phyloP scores from a whole-genome alignment of 768 basidiomycete genomes.

The Zangia roseola region DNA sequence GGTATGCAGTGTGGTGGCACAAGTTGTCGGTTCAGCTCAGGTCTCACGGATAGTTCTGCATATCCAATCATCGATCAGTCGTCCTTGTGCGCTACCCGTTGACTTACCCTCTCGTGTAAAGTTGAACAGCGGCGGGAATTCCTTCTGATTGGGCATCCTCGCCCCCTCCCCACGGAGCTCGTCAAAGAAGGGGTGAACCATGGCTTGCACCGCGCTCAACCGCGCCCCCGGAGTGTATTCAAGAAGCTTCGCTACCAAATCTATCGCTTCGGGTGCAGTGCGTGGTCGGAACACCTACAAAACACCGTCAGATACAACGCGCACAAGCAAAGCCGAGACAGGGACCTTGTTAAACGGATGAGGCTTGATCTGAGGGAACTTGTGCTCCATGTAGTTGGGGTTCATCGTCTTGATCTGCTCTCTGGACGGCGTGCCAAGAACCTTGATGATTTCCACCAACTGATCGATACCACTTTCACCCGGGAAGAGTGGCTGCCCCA shows the following conservation, averaged over 20 bases:
- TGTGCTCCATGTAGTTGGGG: slow-evolving; percentile 99
- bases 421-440: slow-evolving; percentile 94
- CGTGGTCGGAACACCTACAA: slow-evolving; percentile 94
- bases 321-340: background rate
- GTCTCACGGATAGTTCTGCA: slow-evolving; percentile 92
- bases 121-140: slow-evolving; percentile 92
- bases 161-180: slow-evolving; percentile 89
- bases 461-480: slow-evolving; percentile 99
- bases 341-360: slow-evolving; percentile 95
- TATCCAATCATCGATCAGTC: slow-evolving; percentile 6
- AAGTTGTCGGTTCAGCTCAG: slow-evolving; percentile 88
- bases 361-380: slow-evolving; percentile 99
- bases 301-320: slow-evolving; percentile 14
- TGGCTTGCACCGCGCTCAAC: slow-evolving; percentile 84
- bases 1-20: slow-evolving; percentile 89
- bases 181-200: slow-evolving; percentile 97
- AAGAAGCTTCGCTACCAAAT: slow-evolving; percentile 89
- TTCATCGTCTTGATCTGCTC: slow-evolving; percentile 99
- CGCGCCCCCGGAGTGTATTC: slow-evolving; percentile 98
- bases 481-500: slow-evolving; percentile 98
- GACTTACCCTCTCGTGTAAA: slow-evolving; percentile 92
- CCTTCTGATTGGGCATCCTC: slow-evolving; percentile 95
- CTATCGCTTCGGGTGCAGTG: slow-evolving; percentile 94
- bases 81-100: background rate
- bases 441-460: slow-evolving; percentile 99